Base-by-base conservation (phyloP, 73 alveolate species). In the Blepharisma japonicum region DNA sequence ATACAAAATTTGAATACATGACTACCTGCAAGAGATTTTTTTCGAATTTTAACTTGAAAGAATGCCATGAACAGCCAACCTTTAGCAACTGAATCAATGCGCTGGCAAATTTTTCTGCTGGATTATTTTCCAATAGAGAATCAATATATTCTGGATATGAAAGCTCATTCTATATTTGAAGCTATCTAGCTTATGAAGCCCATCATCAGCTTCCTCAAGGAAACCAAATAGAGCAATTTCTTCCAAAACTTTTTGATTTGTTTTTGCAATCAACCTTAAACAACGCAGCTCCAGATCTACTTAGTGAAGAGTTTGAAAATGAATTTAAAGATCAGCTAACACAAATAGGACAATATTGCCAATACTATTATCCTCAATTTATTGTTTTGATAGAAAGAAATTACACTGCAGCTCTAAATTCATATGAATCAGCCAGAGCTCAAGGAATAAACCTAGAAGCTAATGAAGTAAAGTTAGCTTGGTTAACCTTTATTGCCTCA, bases 41-140 rank as follows among this genome's bases (percentile, higher is more conserved):
- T 39, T 20, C 18, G 4, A 61, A 61, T 25, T 61, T 61, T 5
- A 39, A 39, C 74, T 25, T 61, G 2, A 61, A 61, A 61, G 74
- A 61, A 61, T 8, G 14, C 14, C 2, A 5, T 2, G 74, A 61
- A 5, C n/a, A 8, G 14, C 1, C 2, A 61, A 48, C 38, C 5
- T 61, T 61, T 18, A 25, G 2, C 74, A 11, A n/a, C 46, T 61
- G 74, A 39, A n/a, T 61, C 14, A 14, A 61, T 8, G 47, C 46
- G 14, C 47, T 61, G 23, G 74, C 74, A n/a, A 61, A n/a, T 25
- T 61, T 18, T 61, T 61, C 74, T 61, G 18, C 23, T 14, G 74
- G 46, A 61, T 9, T 25, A 2, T 61, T 61, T 4, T 14, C 38
- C 11, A 61, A 39, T 8, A 11, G 18, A 18, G 38, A 14, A 61